Evolutionary conservation across 2,329 filamentous ascomycete genomes (phyloP).

Genomic region (Arthrobotrys entomopaga): DNA sequence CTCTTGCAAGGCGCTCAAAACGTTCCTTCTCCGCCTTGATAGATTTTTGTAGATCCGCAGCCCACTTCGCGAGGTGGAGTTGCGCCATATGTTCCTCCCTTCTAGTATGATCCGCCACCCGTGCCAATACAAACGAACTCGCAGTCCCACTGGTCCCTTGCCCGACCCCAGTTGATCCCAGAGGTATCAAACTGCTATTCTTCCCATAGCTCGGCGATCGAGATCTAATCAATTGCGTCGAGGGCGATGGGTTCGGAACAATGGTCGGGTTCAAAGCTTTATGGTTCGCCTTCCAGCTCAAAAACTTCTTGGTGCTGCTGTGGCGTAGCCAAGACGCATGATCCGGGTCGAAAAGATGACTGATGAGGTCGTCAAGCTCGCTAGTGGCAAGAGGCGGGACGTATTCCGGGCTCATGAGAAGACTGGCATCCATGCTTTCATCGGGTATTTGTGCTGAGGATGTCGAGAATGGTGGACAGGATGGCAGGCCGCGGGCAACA

Average conservation of each 20-base stretch:
- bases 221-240: constrained; percentile 59
- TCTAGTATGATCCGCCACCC: constrained; percentile 70
- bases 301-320: constrained; percentile 80
- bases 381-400: constrained; percentile 80
- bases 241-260: constrained; percentile 41
- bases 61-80: constrained; percentile 83
- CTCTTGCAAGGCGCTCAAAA: constrained; percentile 72
- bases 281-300: constrained; percentile 69
- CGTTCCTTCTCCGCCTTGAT: constrained; percentile 76
- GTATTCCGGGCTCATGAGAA: constrained; percentile 93
- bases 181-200: constrained; percentile 32
- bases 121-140: constrained; percentile 70
- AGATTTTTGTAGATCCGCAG: constrained; percentile 79
- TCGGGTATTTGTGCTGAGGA: constrained; percentile 79
- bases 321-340: constrained; percentile 85
- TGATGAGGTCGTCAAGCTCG: constrained; percentile 76
- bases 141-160: constrained; percentile 58
- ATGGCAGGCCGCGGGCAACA: constrained; percentile 57
- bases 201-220: constrained; percentile 59
- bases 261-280: constrained; percentile 44
- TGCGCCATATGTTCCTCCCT: constrained; percentile 72
- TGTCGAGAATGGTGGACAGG: constrained; percentile 74
- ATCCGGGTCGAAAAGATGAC: constrained; percentile 78
- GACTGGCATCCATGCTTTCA: constrained; percentile 89
- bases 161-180: constrained; percentile 41